Base-by-base conservation (phyloP, 148 eudicot species). In the Rhododendron ferrugineum region DNA sequence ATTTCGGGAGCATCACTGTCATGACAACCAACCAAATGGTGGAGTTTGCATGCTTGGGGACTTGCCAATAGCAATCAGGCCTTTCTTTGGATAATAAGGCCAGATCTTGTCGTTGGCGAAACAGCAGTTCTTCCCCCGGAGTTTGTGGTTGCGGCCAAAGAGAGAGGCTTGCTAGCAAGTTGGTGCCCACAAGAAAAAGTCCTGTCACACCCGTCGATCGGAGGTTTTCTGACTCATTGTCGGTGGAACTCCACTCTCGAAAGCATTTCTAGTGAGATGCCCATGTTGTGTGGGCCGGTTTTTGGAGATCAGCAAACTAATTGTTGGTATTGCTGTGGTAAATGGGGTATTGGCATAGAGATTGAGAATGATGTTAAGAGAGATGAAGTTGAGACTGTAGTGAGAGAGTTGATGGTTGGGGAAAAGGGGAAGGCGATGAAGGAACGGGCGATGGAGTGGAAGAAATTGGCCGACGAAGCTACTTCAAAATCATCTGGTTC, bases 41-140 rank as follows among this genome's bases (percentile, higher is more conserved):
- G 5, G 90, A 90, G 70, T 84, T 89, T 20, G 90, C 88, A 15
- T 87, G 92, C 88, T 22, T 87, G 92, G 90, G 89, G 89, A 6
- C 83, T 90, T 16, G 92, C 89, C 0, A 90, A 88, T 36, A 89
- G 93, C 72, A 84, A 86, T 9, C 81, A 40, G 1, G 60, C 44
- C 7, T 89, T 91, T 82, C 37, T 91, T n/a, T 91, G 92, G 92
- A 80, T 91, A n/a, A 81, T 88, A 49, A 75, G 92, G 37, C 89
- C 87, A 0, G 90, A 91, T 37, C 88, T 89, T 15, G 88, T 89
- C 1, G 64, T 52, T 7, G 90, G 87, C 3, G 87, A 89, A 26
- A 84, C 77, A 0, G 78, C 85, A 0, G 36, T 87, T 44, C 22
- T 85, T 50, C 84, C 90, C 18, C 70, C 66, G 5, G 86, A 88